Conservation (phyloP, 495 filamentous ascomycete genomes). For the Penicillium ochrochloron region DNA sequence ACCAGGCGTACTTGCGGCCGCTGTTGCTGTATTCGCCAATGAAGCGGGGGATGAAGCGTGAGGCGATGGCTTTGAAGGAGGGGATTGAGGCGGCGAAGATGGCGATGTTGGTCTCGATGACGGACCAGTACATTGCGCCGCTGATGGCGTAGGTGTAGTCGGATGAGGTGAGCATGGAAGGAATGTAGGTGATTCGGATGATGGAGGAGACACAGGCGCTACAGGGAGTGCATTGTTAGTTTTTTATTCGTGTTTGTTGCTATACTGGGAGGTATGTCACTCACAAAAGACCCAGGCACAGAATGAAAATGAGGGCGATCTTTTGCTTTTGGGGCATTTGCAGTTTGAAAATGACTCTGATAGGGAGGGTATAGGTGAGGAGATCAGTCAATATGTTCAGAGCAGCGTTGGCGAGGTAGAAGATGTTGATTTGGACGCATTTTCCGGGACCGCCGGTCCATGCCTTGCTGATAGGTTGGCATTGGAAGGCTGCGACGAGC, state of each 20-base stretch:
- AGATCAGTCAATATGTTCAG: conserved; percentile 60
- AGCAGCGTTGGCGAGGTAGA: conserved; percentile 50
- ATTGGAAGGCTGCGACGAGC: conserved; percentile 45
- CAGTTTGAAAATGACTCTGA: conserved; percentile 43
- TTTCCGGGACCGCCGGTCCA: conserved; percentile 39
- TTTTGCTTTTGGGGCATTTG: conserved; percentile 44
- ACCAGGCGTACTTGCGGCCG: conserved; percentile 38
- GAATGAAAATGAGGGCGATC: conserved; percentile 39
- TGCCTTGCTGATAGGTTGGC: conserved; percentile 38
- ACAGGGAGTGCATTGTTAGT: not conserved
- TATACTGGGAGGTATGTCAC: conserved; percentile 9
- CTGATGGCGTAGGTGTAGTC: conserved; percentile 47
- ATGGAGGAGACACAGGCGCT: conserved; percentile 50
- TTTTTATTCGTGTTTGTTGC: not conserved
- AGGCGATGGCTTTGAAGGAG: conserved; percentile 49
- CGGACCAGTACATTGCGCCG: conserved; percentile 52
- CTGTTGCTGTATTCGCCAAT: conserved; percentile 46
- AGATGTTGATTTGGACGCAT: conserved; percentile 51
- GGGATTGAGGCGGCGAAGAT: conserved; percentile 48
- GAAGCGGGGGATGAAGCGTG: conserved; percentile 44
- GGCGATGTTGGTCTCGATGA: conserved; percentile 50
- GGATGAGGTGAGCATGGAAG: conserved; percentile 39
- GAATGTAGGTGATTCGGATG: conserved; percentile 48
- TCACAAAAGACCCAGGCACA: conserved; percentile 49
- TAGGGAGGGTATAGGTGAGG: conserved; percentile 54